These are phyloP conservation scores for Hortiboletus flavorubellus DNA, from an alignment of 768 basidiomycete genomes.

Conservation along the genomic window DNA sequence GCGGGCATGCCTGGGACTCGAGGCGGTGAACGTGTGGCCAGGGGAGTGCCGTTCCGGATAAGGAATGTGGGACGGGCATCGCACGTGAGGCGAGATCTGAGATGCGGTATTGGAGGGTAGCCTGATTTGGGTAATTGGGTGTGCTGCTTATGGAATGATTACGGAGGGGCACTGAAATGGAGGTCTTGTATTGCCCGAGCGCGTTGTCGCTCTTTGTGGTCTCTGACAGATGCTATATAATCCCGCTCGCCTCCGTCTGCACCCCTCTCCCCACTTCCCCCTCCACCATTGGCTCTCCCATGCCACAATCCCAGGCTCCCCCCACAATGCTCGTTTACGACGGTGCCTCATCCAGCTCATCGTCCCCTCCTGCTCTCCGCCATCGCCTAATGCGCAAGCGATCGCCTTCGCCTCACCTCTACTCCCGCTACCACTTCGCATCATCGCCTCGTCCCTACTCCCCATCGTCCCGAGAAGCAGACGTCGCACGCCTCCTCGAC, in stretches of 20 bases:
- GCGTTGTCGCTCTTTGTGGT: constrained; percentile 30
- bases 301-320: constrained; percentile 1
- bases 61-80: constrained; percentile 12
- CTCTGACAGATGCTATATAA: constrained; percentile 29
- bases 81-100: constrained; percentile 32
- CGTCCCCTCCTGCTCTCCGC: constrained; percentile 17
- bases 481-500: constrained; percentile 63
- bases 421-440: background rate
- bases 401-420: constrained; percentile 23
- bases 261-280: background rate
- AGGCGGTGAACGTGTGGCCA: constrained; percentile 31
- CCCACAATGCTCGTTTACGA: constrained; percentile 20
- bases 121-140: constrained; percentile 17
- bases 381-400: constrained; percentile 24
- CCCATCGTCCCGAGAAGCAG: constrained; percentile 40
- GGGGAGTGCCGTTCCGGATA: constrained; percentile 11
- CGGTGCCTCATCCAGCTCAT: constrained; percentile 14
- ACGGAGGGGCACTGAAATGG: constrained; percentile 27
- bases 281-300: background rate
- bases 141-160: constrained; percentile 27
- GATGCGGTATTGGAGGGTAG: constrained; percentile 18
- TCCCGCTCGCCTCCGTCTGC: constrained; percentile 21
- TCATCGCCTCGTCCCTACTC: constrained; percentile 29
- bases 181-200: constrained; percentile 20
- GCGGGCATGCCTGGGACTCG: constrained; percentile 27